Evolutionary conservation across 2,329 filamentous ascomycete species (phyloP), one percentile per base, ranked within the genome.

Genomic region (Metarhizium guizhouense): DNA sequence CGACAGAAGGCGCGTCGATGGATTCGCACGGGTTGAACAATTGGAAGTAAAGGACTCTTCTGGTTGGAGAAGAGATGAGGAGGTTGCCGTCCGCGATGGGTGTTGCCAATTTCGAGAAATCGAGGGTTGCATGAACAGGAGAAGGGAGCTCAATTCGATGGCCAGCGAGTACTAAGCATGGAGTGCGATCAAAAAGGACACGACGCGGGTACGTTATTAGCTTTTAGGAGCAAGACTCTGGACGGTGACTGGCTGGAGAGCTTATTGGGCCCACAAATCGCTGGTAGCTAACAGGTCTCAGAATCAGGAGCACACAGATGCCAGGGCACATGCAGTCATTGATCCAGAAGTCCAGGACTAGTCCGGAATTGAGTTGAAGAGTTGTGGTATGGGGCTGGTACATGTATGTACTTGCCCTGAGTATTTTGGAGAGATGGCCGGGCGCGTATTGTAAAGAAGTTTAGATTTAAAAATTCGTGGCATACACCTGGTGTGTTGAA

Each of bases 101-200:
- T 50, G 29, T 29, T 50, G 30, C 48, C 51, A 14, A 54, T 34
- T 42, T 42, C 47, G 18, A 42, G 34, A 20, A 29, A 14, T 29
- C 32, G 47, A 14, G 40, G 45, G 2, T 42, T 30, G 16, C 4
- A 51, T 36, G 54, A 38, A 47, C 4, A 47, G 10, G 18, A 48
- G 8, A 50, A 57, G 52, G 49, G 40, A 57, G 50, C 56, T 54
- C 34, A 30, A 45, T 45, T 34, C 14, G 20, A 43, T 34, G 38
- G 4, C 36, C 43, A 32, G n/a, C 14, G 40, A 25, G 38, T 47
- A 54, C 11, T 36, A 5, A 34, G 40, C n/a, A 14, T 4, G 42
- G n/a, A 18, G 18, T 6, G 11, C 7, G 18, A 20, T 20, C n/a
- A 45, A 58, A 58, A 52, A 58, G 56, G 56, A 58, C 56, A 58